These are phyloP conservation scores for Wickerhamomyces silvicola DNA, from an alignment of 805 yeast genomes.

Conservation along the genomic window DNA sequence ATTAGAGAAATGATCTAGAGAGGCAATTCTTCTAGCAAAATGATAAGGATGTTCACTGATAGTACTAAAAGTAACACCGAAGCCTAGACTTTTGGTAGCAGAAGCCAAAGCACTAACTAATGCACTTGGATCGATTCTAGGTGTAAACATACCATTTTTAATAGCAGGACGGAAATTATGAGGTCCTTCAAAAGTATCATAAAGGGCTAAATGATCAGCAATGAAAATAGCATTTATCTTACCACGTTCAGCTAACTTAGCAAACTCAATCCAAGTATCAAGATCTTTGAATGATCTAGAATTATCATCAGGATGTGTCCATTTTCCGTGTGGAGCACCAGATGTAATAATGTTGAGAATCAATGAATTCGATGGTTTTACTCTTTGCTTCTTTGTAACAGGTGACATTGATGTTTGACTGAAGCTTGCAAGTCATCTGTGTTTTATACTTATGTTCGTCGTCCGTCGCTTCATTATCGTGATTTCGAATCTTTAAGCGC, in stretches of 20 bases:
- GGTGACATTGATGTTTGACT: too few species aligned
- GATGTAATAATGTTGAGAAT: too few species aligned
- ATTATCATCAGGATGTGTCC: conserved; percentile 15
- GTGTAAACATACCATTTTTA: conserved; percentile 22
- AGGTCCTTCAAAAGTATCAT: conserved; percentile 27
- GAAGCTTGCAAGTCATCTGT: too few species aligned
- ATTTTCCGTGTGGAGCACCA: too few species aligned
- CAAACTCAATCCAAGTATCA: conserved; percentile 30
- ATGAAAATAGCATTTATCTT: conserved; percentile 29
- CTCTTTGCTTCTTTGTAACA: too few species aligned
- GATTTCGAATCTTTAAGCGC: too few species aligned
- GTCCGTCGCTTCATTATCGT: too few species aligned
- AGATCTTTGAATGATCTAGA: conserved; percentile 22
- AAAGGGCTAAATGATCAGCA: conserved; percentile 32
- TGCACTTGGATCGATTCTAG: conserved; percentile 30
- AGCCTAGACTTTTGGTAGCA: too few species aligned
- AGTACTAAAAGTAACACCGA: conserved; percentile 35
- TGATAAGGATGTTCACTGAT: conserved; percentile 36
- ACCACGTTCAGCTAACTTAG: conserved; percentile 29
- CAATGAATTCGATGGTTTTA: too few species aligned
- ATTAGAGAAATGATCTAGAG: conserved; percentile 34
- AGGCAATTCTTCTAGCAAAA: conserved; percentile 33
- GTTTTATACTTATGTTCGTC: too few species aligned
- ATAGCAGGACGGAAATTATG: conserved; percentile 4
- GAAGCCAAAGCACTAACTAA: conserved; percentile 9